Conservation (phyloP, 2,329 filamentous ascomycete genomes). For the Nectriaceae sp. region DNA sequence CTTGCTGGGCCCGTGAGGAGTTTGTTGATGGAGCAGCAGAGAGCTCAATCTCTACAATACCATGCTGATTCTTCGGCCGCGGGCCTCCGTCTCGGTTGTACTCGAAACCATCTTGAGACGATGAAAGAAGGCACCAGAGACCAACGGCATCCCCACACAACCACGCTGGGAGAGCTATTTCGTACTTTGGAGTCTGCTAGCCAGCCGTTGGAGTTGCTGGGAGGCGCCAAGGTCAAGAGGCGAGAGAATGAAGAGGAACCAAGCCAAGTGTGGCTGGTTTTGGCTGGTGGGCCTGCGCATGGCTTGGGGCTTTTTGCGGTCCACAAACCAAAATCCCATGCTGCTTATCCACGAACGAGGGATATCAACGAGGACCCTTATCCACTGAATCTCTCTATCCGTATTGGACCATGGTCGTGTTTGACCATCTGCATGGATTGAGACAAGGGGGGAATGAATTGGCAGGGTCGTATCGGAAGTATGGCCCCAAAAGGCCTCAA, state of each 20-base stretch:
- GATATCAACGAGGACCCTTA: background rate
- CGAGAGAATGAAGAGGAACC: background rate
- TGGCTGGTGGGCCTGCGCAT: background rate
- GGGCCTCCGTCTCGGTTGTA: background rate
- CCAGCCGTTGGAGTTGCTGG: conserved; percentile 8
- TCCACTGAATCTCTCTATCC: background rate
- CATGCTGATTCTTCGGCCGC: background rate
- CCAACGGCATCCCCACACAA: conserved; percentile 6
- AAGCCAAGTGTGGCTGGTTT: conserved; percentile 9
- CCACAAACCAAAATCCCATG: background rate
- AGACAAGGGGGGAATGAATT: conserved; percentile 6
- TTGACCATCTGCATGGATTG: conserved; percentile 15
- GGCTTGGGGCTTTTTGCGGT: background rate
- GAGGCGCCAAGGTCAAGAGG: conserved; percentile 8
- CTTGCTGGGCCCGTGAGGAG: too few relatives aligned
- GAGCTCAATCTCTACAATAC: too few relatives aligned
- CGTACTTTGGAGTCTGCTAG: too few relatives aligned
- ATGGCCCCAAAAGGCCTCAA: conserved; percentile 2
- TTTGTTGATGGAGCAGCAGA: too few relatives aligned
- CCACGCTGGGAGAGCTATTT: background rate
- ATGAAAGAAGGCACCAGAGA: too few relatives aligned
- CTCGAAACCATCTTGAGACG: background rate
- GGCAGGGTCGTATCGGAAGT: background rate
- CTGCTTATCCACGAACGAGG: background rate
- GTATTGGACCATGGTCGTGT: conserved; percentile 9